These are phyloP conservation scores for Stylonectria norvegica DNA, from an alignment of 2,329 filamentous ascomycete genomes.

Conservation along the genomic window DNA sequence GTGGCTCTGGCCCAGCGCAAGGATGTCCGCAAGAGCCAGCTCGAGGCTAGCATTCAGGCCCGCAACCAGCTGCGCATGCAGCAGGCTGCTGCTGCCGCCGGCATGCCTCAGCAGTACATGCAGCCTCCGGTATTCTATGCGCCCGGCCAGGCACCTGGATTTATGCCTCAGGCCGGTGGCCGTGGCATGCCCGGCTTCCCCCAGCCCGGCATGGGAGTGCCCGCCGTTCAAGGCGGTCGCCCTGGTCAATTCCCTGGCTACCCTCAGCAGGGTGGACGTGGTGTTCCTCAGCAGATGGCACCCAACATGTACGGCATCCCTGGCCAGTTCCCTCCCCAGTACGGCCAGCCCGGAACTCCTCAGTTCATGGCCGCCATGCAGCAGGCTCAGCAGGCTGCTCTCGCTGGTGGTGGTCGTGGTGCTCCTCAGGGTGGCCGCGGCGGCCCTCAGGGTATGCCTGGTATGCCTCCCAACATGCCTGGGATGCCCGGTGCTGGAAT, in stretches of 20 bases:
- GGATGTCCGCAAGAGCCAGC: conserved; percentile 98
- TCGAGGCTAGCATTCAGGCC: conserved; percentile 98
- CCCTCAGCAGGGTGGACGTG: conserved; percentile 83
- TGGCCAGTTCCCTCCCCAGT: conserved; percentile 75
- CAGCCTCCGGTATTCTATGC: conserved; percentile 90
- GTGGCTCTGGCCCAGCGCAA: conserved; percentile 98
- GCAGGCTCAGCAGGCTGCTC: conserved; percentile 63
- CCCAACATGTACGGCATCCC: conserved; percentile 82
- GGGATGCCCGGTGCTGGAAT: conserved; percentile 50
- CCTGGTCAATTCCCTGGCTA: conserved; percentile 84
- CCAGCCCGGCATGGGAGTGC: conserved; percentile 61
- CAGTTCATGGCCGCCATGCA: conserved; percentile 80
- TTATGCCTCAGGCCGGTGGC: conserved; percentile 61
- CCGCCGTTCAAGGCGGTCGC: conserved; percentile 73
- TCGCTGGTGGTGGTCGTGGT: conserved; percentile 60
- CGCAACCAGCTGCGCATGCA: conserved; percentile 98
- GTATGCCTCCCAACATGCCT: conserved; percentile 64
- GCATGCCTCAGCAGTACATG: conserved; percentile 85
- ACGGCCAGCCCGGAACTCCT: conserved; percentile 75
- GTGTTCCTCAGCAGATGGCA: conserved; percentile 81
- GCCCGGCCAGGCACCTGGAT: conserved; percentile 72
- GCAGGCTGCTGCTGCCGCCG: conserved; percentile 86
- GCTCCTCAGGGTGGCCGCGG: conserved; percentile 67
- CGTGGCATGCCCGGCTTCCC: conserved; percentile 67
- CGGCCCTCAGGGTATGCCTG: conserved; percentile 57